Evolutionary conservation across 2,329 filamentous ascomycete genomes (phyloP), one percentile per base, ranked within the genome.

Genomic region (Curvularia sp.): DNA sequence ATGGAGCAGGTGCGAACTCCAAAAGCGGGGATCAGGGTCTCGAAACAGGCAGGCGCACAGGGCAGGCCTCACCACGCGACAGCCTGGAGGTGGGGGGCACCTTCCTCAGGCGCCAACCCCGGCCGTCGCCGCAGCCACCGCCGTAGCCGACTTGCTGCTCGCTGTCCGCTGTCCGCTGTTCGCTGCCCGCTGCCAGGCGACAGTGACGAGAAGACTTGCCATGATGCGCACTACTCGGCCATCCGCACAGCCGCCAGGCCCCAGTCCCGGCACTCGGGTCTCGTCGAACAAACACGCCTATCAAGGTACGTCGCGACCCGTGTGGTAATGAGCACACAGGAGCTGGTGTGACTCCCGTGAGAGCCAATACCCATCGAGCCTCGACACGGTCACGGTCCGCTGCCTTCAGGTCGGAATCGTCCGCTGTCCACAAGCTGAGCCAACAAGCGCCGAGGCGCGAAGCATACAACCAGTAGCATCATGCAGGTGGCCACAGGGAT

Each of bases 401-500:
- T 52, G 51, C 19, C 19, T 21, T 32, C 27, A 49, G 21, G 49
- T 49, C 55, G 34, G 49, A 43, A 36, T 39, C 32, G 42, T 49
- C 30, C 46, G 42, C 21, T 54, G 39, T 53, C 48, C 30, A 47
- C 50, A 52, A 38, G 59, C 38, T 50, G 58, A 55, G 55, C 52
- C 54, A 47, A 57, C 49, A 57, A 47, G 51, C 58, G 57, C 55
- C 48, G 52, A 55, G 48, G 55, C 55, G 55, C 50, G 49, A 50
- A 36, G 55, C 50, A 49, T 34, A 63, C 39, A 23, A 53, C 38
- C 32, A 50, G 38, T 50, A 34, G 55, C 25, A 48, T 38, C 55
- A 63, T 65, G 60, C 60, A 61, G 34, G 53, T 51, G 28, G 60
- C 52, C 56, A 52, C 53, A 50, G 60, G 57, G 52, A 42, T 53